phyloP scores from a whole-genome alignment of 495 filamentous ascomycete genomes.

The Pseudomonodictys pantanalensis region DNA sequence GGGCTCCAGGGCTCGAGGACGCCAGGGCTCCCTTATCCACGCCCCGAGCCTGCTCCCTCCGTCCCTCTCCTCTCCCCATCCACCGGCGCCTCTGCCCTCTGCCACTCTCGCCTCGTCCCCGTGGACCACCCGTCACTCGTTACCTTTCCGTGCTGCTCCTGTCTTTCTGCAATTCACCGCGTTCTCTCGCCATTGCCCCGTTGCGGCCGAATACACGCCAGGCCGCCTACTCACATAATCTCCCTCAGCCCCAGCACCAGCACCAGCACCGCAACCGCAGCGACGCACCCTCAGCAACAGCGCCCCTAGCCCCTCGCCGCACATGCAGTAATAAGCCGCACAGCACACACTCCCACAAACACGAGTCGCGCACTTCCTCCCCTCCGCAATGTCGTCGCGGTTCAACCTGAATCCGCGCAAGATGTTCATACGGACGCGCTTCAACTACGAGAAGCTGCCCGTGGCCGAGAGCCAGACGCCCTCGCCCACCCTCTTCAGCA shows the following conservation, averaged over 20 bases:
- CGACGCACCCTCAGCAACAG: no score
- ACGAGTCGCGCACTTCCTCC: neutral
- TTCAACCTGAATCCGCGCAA: slow-evolving; percentile 30
- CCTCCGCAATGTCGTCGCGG: slow-evolving; percentile 23
- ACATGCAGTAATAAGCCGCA: slow-evolving; percentile 25
- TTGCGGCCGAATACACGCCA: slow-evolving; percentile 1
- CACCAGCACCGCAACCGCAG: no score
- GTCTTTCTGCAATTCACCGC: neutral
- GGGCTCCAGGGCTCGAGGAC: no score
- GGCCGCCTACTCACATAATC: slow-evolving; percentile 3
- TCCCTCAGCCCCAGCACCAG: neutral
- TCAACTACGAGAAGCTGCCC: slow-evolving; percentile 41
- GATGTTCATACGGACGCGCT: slow-evolving; percentile 26
- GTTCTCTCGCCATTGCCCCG: neutral
- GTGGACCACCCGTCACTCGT: neutral
- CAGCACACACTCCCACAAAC: neutral
- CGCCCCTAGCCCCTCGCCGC: slow-evolving; percentile 16
- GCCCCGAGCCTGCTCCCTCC: neutral
- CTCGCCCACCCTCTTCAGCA: slow-evolving; percentile 33
- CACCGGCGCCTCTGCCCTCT: neutral
- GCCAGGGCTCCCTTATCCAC: no score
- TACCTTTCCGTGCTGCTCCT: neutral
- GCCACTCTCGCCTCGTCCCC: neutral
- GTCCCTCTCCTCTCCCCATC: slow-evolving; percentile 6
- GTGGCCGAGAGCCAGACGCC: slow-evolving; percentile 33